Conservation (phyloP, 345 rosid species). For the Boechera divaricarpa region DNA sequence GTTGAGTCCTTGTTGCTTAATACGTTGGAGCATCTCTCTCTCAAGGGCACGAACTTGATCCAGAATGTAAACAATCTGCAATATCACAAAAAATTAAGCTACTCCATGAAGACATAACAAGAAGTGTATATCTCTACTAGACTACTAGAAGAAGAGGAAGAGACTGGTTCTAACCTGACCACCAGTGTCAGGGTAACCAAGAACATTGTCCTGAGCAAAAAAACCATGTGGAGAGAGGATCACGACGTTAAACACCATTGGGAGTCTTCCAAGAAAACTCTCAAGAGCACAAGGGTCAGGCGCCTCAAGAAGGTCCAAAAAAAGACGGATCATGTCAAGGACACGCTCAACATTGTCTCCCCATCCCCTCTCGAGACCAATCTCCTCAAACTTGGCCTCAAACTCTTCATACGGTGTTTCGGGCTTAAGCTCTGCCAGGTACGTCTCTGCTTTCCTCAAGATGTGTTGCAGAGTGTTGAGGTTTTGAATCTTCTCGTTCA, state of each 20-base stretch:
- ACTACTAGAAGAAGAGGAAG: background rate
- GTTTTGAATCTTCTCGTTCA: slow-evolving; percentile 73
- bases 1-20: slow-evolving; percentile 89
- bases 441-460: slow-evolving; percentile 92
- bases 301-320: slow-evolving; percentile 93
- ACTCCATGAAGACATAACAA: slow-evolving; percentile 20
- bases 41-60: slow-evolving; percentile 98
- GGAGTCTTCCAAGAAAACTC: slow-evolving; percentile 80
- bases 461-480: slow-evolving; percentile 68
- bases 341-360: slow-evolving; percentile 85
- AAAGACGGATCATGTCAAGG: slow-evolving; percentile 86
- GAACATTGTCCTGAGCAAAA: slow-evolving; percentile 94
- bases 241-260: slow-evolving; percentile 94
- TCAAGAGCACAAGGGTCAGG: slow-evolving; percentile 97
- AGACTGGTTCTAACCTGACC: slow-evolving; percentile 69
- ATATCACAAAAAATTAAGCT: background rate
- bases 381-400: slow-evolving; percentile 84
- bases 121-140: background rate
- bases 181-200: slow-evolving; percentile 98
- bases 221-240: slow-evolving; percentile 95
- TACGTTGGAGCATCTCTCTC: slow-evolving; percentile 87
- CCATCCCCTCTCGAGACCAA: slow-evolving; percentile 96
- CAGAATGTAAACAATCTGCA: slow-evolving; percentile 89
- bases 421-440: slow-evolving; percentile 53
- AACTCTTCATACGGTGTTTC: slow-evolving; percentile 67